Percentiles rank a stretch among this genome's conserved stretches.
Conservation (phyloP, 2,329 filamentous ascomycete genomes). For the Ilyonectria destructans region DNA sequence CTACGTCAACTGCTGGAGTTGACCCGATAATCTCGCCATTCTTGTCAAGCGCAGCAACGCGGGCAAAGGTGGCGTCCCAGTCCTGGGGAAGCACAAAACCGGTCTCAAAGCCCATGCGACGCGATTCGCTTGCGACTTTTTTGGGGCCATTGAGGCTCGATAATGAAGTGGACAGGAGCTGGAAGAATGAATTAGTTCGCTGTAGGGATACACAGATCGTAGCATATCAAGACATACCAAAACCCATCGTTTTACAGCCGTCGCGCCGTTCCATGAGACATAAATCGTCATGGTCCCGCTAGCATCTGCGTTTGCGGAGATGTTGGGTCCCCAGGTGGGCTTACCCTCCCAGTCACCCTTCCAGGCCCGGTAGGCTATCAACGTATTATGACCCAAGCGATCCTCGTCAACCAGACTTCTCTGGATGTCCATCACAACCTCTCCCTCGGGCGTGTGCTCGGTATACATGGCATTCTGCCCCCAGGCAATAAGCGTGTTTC, state of each 20-base stretch:
- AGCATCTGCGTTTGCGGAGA: conserved; percentile 3
- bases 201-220: neutral
- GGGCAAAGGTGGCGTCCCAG: neutral
- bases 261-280: conserved; percentile 22
- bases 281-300: neutral
- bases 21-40: conserved; percentile 10
- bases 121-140: neutral
- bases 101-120: conserved; percentile 13
- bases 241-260: conserved; percentile 9
- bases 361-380: neutral
- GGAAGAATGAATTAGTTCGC: neutral
- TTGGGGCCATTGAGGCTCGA: neutral
- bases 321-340: conserved; percentile 15
- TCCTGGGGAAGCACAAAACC: neutral
- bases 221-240: conserved; percentile 8
- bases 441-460: neutral
- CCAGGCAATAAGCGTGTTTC: conserved; percentile 10
- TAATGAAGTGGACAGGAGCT: conserved; percentile 6
- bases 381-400: neutral
- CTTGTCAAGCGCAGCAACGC: conserved; percentile 4
- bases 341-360: conserved; percentile 20
- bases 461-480: conserved; percentile 17
- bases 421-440: conserved; percentile 17
- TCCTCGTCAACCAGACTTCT: neutral
- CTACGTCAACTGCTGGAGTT: conserved; percentile 7